Evolutionary conservation across 2,329 filamentous ascomycete genomes (phyloP), one percentile per base, ranked within the genome.

Genomic region (Pseudogymnoascus sp.): DNA sequence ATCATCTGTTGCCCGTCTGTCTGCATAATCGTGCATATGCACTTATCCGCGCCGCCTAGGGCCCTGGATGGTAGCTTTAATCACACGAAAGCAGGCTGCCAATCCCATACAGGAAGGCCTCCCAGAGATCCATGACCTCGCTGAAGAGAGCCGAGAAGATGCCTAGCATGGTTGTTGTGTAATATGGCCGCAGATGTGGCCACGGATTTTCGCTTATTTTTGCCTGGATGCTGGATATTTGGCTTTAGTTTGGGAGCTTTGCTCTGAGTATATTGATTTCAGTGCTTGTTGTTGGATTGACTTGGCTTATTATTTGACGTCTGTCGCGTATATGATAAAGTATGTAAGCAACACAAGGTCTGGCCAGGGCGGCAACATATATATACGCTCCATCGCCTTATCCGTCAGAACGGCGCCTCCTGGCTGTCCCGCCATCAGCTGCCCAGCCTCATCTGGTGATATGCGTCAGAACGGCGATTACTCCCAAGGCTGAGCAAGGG

Each of bases 91-190:
- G 50, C 24, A 65, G 16, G 40, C 59, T 61, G 41, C 68, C 69
- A 8, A 70, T 38, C 22, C 65, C 62, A 7, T 64, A 53, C 2
- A 70, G 46, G 16, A 70, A 60, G 38, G 37, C 60, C 38, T 70
- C 68, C 68, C 68, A 70, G n/a, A 70, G 63, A 7, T 70, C 68
- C 56, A 67, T 69, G 11, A 60, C 61, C 62, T 70, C 68, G 43
- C 60, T 63, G 62, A 67, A 69, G 40, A 70, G 66, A 12, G 65
- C 60, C 11, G 64, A 61, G 40, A 69, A 64, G 22, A 70, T 24
- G 41, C 69, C 65, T 56, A 65, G 69, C 66, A 69, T 69, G 26
- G 50, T 56, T 56, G 46, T 56, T 56, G 50, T 56, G 11, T 56
- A 28, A 56, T 56, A 56, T 35, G 50, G 28, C 28, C 50, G 50